Base-by-base conservation (phyloP, 75 land plant species). In the Cupressus sempervirens region DNA sequence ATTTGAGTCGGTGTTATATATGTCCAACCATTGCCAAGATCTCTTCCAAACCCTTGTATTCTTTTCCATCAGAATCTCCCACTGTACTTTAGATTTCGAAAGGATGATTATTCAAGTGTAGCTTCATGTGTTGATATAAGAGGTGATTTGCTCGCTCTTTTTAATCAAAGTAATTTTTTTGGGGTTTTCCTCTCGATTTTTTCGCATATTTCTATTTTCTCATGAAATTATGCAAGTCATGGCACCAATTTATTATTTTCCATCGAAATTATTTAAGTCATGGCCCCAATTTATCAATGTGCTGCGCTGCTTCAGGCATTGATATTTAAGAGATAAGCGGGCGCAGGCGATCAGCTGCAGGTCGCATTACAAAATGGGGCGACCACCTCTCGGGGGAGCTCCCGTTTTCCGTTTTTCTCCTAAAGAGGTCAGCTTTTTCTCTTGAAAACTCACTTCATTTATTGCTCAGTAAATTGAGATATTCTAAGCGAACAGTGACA, bases 351-450 rank as follows among this genome's bases (percentile, higher is more conserved):
- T 77, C 23, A 23, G 12, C 80, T 43, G 80, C 12, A 36, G 81
- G 81, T 79, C 81, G 23, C 40, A 79, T 79, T 10, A 29, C 50
- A 79, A 6, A 79, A 96, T 96, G 98, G 98, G 98, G 58, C 86
- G 98, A 35, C 94, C 96, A 26, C 94, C 98, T 14, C 86, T 89
- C 36, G 87, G 84, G 62, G 98, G 98, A 81, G 98, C 89, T 81
- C 93, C 96, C 35, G 94, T 91, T 86, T 96, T 96, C 84, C 95
- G 98, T 34, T 96, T 96, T 88, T 88, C 89, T 26, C 82, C 86
- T 0, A 32, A 84, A 32, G 98, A 96, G 98, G 98, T 96, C 79
- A 79, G 41, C 23, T 38, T 8, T 83, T 91, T 92, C 30, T 92
- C 14, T 92, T 91, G 86, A 96, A 93, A 4, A 89, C 87, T 77